These are phyloP conservation scores for Kwoniella sp. DNA, from an alignment of 768 basidiomycete species.

Conservation along the genomic window DNA sequence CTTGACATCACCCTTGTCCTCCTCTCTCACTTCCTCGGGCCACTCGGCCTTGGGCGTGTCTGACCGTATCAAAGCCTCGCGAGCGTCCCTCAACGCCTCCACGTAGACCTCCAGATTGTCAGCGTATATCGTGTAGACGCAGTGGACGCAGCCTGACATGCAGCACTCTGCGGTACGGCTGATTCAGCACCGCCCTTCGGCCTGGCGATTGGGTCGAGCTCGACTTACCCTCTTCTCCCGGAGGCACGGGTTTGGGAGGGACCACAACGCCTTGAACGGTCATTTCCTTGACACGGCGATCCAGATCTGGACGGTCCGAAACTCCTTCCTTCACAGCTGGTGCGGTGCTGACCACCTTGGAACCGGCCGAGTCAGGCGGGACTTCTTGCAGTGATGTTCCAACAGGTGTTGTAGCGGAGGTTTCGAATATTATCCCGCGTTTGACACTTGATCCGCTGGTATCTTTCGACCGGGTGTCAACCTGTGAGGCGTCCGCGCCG, in stretches of 20 bases:
- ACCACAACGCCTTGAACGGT: constrained; percentile 36
- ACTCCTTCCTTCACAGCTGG: constrained; percentile 34
- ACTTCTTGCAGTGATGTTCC: constrained; percentile 39
- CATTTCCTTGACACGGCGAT: constrained; percentile 14
- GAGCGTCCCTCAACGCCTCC: constrained; percentile 56
- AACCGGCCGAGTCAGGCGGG: constrained; percentile 11
- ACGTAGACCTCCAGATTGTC: constrained; percentile 66
- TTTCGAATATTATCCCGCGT: constrained; percentile 31
- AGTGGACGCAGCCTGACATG: constrained; percentile 91
- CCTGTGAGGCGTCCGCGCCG: too few relatives aligned
- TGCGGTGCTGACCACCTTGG: constrained; percentile 3
- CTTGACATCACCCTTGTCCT: constrained; percentile 19
- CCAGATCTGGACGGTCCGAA: too few relatives aligned
- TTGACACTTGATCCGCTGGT: too few relatives aligned
- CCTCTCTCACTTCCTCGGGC: constrained; percentile 53
- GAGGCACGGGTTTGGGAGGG: constrained; percentile 42
- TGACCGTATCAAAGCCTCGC: constrained; percentile 55
- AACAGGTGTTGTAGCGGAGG: constrained; percentile 30
- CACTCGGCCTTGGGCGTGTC: constrained; percentile 61
- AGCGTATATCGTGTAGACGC: constrained; percentile 82
- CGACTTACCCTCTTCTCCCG: constrained; percentile 47
- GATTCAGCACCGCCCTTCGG: too few relatives aligned
- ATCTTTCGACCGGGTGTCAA: too few relatives aligned
- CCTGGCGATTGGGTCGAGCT: not conserved
- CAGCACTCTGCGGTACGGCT: constrained; percentile 70